phyloP scores from a whole-genome alignment of 768 basidiomycete genomes.

The Lentinula sp. region DNA sequence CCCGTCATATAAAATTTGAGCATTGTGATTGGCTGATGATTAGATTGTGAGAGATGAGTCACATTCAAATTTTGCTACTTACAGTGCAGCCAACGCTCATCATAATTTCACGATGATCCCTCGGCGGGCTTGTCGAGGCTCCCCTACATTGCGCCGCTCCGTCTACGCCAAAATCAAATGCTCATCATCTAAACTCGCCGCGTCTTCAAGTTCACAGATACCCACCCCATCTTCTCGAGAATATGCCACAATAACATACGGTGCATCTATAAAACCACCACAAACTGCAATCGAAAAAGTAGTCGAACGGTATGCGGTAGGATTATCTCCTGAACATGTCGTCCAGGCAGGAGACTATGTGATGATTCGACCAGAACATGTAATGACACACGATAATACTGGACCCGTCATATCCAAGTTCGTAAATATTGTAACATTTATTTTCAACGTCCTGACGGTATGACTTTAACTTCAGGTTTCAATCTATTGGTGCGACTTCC shows the following conservation, averaged over 20 bases:
- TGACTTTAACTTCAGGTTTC: conserved; percentile 54
- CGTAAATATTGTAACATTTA: conserved; percentile 16
- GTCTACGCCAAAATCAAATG: not conserved
- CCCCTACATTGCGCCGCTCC: not conserved
- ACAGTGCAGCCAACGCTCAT: no score
- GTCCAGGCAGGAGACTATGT: conserved; percentile 98
- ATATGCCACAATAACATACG: not conserved
- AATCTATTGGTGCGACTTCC: conserved; percentile 85
- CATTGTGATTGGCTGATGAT: not conserved
- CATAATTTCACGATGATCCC: not conserved
- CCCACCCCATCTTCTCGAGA: not conserved
- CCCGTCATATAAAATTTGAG: not conserved
- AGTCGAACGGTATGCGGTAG: conserved; percentile 96
- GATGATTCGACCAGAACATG: conserved; percentile 97
- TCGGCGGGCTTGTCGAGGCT: not conserved
- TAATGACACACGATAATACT: conserved; percentile 98
- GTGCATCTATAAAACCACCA: conserved; percentile 23
- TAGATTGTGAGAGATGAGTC: not conserved
- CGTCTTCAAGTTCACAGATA: not conserved
- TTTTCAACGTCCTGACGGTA: not conserved
- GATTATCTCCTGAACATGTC: conserved; percentile 66
- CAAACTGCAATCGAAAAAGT: conserved; percentile 97
- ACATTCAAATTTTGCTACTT: not conserved
- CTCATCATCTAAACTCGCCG: not conserved
- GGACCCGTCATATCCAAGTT: conserved; percentile 97